A percentile compares a stretch with the other conserved stretches of the same genome.
Conservation (phyloP, 306 rosid genomes). For the Cyamopsis tetragonoloba region DNA sequence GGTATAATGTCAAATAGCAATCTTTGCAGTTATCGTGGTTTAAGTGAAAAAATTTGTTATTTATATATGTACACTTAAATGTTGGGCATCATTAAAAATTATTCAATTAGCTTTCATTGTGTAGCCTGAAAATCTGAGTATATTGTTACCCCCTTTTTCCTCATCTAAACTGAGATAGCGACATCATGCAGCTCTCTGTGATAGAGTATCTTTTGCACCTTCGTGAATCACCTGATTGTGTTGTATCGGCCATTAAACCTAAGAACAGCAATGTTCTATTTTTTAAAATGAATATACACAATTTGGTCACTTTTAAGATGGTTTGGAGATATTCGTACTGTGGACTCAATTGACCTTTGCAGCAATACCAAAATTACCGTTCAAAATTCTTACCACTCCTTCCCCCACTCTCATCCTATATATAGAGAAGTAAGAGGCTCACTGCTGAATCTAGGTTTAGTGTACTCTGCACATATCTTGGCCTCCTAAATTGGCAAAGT, state of each 20-base stretch:
- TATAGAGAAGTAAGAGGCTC: background rate
- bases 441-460: background rate
- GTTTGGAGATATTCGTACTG: background rate
- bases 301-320: background rate
- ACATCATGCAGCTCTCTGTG: background rate
- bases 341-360: background rate
- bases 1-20: constrained; percentile 34
- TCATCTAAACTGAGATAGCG: background rate
- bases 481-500: background rate
- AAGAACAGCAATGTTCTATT: background rate
- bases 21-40: constrained; percentile 11
- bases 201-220: background rate
- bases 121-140: background rate
- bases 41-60: background rate
- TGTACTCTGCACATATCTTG: background rate
- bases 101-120: background rate
- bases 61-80: background rate
- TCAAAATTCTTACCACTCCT: background rate
- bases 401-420: background rate
- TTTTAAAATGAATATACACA: background rate
- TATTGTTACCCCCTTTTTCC: background rate
- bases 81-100: background rate
- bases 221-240: background rate
- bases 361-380: background rate
- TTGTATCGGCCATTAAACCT: background rate